Percentiles rank a stretch among this genome's conserved stretches.
These are phyloP conservation scores for Saccharomycopsis selenospora DNA, from an alignment of 805 yeast genomes.

Conservation along the genomic window DNA sequence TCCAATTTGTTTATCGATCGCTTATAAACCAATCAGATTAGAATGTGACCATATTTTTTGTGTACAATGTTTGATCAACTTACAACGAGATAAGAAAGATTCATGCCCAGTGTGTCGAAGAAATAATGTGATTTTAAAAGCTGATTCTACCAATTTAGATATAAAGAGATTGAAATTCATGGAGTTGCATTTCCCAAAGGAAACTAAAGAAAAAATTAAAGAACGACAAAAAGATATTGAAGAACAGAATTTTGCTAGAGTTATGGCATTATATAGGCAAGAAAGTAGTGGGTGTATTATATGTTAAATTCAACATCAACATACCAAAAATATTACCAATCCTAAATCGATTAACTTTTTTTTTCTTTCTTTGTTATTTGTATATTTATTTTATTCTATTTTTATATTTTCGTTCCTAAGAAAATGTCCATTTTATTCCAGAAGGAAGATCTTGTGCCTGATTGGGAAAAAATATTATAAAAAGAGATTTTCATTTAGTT, in stretches of 20 bases:
- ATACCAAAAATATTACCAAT: background rate
- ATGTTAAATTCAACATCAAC: background rate
- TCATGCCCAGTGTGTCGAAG: slow-evolving; percentile 64
- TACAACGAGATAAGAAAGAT: slow-evolving; percentile 45
- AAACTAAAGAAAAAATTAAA: slow-evolving; percentile 53
- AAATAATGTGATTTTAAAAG: slow-evolving; percentile 44
- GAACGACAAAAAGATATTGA: slow-evolving; percentile 45
- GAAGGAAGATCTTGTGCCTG: too few relatives aligned
- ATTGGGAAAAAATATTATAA: too few relatives aligned
- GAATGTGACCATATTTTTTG: slow-evolving; percentile 65
- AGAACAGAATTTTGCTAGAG: slow-evolving; percentile 34
- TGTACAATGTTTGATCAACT: slow-evolving; percentile 60
- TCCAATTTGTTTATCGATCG: slow-evolving; percentile 63
- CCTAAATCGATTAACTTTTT: too few relatives aligned
- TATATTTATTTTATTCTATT: too few relatives aligned
- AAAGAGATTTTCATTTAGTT: too few relatives aligned
- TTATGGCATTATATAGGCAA: slow-evolving; percentile 5
- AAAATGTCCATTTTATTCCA: too few relatives aligned
- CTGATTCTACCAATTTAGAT: slow-evolving; percentile 58
- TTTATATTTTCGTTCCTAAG: background rate
- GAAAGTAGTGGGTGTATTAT: background rate
- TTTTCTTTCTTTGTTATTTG: background rate
- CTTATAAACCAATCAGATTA: slow-evolving; percentile 63
- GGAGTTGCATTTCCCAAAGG: slow-evolving; percentile 57
- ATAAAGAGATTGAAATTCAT: slow-evolving; percentile 42